These are phyloP conservation scores for Prunus campanulata DNA, from an alignment of 306 rosid genomes.

Conservation along the genomic window DNA sequence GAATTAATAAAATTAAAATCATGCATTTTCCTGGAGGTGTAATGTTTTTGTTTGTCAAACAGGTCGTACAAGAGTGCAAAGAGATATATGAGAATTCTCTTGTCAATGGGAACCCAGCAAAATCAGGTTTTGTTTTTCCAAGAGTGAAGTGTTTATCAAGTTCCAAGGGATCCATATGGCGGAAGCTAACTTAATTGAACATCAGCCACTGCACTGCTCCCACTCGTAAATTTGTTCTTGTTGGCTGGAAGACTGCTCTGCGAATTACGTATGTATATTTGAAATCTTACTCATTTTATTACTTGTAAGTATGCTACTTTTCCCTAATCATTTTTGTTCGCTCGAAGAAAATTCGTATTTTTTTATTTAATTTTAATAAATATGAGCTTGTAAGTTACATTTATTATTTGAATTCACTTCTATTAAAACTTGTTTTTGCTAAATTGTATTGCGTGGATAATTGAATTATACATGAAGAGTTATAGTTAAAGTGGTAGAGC, in stretches of 20 bases:
- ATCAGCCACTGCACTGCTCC: background rate
- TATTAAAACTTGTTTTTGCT: no score
- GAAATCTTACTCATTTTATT: background rate
- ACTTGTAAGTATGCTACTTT: background rate
- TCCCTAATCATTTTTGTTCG: background rate
- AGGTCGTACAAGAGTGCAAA: constrained; percentile 98
- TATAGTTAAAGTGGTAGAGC: no score
- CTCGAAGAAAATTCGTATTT: no score
- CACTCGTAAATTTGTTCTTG: no score
- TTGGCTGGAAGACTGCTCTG: background rate
- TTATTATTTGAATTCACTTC: no score
- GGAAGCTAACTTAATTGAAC: constrained; percentile 60
- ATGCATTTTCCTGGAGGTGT: background rate
- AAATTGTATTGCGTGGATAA: no score
- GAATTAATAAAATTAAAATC: background rate
- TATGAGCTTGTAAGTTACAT: no score
- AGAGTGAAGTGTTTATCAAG: constrained; percentile 70
- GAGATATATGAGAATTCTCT: constrained; percentile 91
- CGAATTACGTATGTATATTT: background rate
- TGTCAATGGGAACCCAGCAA: constrained; percentile 73
- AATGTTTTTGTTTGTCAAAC: constrained; percentile 24
- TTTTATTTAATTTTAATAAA: no score
- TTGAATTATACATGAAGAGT: no score
- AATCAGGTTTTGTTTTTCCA: constrained; percentile 74
- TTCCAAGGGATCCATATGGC: constrained; percentile 74